Conservation (phyloP, 805 yeast species). For the Ogataea zsoltii region DNA sequence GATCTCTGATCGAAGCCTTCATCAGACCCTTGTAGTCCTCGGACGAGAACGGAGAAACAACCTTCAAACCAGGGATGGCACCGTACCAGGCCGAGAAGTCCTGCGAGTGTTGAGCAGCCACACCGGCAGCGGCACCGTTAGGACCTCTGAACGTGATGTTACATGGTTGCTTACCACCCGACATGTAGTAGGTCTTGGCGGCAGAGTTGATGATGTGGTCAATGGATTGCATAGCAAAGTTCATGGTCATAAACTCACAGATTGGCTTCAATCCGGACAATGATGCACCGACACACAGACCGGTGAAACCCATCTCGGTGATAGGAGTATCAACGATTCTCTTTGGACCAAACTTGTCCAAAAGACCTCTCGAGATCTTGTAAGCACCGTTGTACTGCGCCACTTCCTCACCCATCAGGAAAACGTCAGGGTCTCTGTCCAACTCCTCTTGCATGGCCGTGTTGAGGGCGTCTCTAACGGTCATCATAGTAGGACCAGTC, state of each 20-base stretch:
- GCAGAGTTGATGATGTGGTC: constrained; percentile 98
- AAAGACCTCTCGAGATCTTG: constrained; percentile 91
- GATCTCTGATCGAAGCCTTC: constrained; percentile 97
- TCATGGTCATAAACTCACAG: constrained; percentile 98
- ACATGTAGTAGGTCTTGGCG: constrained; percentile 98
- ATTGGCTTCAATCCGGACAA: constrained; percentile 94
- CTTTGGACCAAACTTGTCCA: constrained; percentile 93
- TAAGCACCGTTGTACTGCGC: constrained; percentile 99
- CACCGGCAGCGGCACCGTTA: constrained; percentile 99
- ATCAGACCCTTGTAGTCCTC: constrained; percentile 95
- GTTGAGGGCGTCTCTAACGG: constrained; percentile 97
- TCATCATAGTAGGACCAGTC: constrained; percentile 60
- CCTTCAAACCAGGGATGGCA: constrained; percentile 96
- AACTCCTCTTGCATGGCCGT: constrained; percentile 95
- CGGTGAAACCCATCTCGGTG: constrained; percentile 99
- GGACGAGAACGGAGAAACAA: constrained; percentile 90
- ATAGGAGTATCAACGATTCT: constrained; percentile 96
- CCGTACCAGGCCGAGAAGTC: constrained; percentile 98
- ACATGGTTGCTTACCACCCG: constrained; percentile 98
- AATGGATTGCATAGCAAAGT: constrained; percentile 99
- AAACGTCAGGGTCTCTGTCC: constrained; percentile 92
- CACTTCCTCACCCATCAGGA: constrained; percentile 98
- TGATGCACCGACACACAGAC: constrained; percentile 94
- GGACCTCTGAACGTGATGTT: constrained; percentile 99
- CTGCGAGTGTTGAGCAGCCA: constrained; percentile 99